Conservation (phyloP, 2,329 filamentous ascomycete genomes). For the Pezicula carpinea region DNA sequence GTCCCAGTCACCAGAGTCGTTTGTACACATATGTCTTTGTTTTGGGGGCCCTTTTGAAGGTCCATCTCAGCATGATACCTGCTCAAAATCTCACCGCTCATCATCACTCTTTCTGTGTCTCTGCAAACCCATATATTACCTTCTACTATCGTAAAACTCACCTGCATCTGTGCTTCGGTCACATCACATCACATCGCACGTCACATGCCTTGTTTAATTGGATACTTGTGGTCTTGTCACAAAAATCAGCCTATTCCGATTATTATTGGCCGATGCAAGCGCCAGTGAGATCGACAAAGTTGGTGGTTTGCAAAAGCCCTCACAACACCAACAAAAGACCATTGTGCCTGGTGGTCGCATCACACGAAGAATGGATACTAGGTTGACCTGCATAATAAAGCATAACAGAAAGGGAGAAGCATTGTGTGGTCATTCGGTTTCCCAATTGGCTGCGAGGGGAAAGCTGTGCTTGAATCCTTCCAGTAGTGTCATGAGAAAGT, state of each 20-base stretch:
- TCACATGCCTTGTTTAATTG: too few relatives aligned
- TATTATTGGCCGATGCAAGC: not conserved
- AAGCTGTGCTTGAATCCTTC: not conserved
- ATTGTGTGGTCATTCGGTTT: not conserved
- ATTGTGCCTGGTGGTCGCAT: not conserved
- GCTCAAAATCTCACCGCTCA: too few relatives aligned
- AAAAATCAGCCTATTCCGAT: not conserved
- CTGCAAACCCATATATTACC: too few relatives aligned
- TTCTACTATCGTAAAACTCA: too few relatives aligned
- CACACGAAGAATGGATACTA: not conserved
- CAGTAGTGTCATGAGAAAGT: too few relatives aligned
- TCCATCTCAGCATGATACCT: too few relatives aligned
- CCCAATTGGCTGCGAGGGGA: not conserved
- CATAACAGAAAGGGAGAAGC: not conserved
- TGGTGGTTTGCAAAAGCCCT: not conserved
- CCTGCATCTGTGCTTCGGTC: too few relatives aligned
- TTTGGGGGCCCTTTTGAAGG: too few relatives aligned
- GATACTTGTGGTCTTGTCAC: not conserved
- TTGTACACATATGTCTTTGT: too few relatives aligned
- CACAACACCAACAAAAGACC: not conserved
- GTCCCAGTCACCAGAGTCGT: too few relatives aligned
- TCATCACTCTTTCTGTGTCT: too few relatives aligned
- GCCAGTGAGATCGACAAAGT: not conserved
- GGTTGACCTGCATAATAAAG: not conserved
- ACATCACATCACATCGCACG: too few relatives aligned